Base-by-base conservation (phyloP, 176 grass and related monocot species). In the Triticum timopheevii region DNA sequence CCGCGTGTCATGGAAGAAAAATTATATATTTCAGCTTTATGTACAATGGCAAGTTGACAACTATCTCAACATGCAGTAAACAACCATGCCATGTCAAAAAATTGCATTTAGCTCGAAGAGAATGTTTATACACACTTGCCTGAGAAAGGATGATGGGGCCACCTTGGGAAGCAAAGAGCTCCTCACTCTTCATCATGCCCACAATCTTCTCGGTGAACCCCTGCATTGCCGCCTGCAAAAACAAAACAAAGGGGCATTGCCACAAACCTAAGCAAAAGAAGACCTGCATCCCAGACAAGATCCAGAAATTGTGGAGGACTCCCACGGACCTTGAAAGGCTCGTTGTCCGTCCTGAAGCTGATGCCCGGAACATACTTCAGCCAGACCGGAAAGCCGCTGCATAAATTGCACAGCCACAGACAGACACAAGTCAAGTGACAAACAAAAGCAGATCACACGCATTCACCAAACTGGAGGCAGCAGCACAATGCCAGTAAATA, bases 91-190 rank as follows among this genome's bases (percentile, higher is more conserved):
- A 20, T 65, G 17, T 34, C 81, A 35, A 52, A 27, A 2, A 42
- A 68, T 61, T 3, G 34, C 80, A 89, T 78, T 40, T 28, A 80
- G 81, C 58, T 76, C 8, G 27, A 78, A 54, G 19, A 68, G 62
- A 87, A 20, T 67, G 52, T 42, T 42, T 44, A 44, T 7, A 4
- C 22, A 45, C 59, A 90, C 97, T 90, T 90, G 63, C 97, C 92
- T 99, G 97, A 36, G 97, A 99, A 69, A 99, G 94, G 80, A 99
- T 99, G 82, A 99, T 99, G 12, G 97, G 97, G 39, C 97, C 97
- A 35, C 94, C 97, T 86, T 99, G 94, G 70, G 97, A 99, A 64
- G 97, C 97, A 94, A 91, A 99, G 49, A 99, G 90, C 13, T 90
- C 73, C 73, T 97, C 97, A 10, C 87, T 96, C 82, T 96, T 96